Base-by-base conservation (phyloP, 768 basidiomycete genomes). In the Hortiboletus flavorubellus region DNA sequence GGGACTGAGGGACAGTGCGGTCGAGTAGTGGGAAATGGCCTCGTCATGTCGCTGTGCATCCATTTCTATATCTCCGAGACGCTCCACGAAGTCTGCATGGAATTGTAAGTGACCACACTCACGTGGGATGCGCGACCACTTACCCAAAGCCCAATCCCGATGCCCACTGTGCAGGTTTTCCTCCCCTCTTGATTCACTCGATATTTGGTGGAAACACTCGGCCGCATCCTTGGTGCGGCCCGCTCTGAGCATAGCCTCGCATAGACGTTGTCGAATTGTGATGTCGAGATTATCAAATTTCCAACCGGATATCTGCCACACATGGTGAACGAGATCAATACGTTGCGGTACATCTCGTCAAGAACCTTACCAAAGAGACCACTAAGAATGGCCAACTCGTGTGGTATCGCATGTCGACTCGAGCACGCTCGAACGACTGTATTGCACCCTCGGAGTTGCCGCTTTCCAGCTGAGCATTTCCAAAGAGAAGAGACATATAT, bases 301-400 rank as follows among this genome's bases (percentile, higher is more conserved):
- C 51, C 51, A 46, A 1, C 51, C 51, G 12, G 37, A 30, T 30
- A 46, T 53, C 51, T 53, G 11, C 4, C 21, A 26, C 26, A 21
- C 6, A 18, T 5, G 21, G 5, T 16, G 30, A 18, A 2, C 1
- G 6, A 18, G 37, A 10, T 45, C 30, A 3, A 38, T 18, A 33
- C 5, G 18, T 11, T 3, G 26, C 26, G 4, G 4, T 26, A 3
- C 26, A 26, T 26, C 26, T n/a, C 26, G 8, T 26, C 2, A 11
- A 34, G 10, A 43, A 39, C 15, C 30, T 35, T 51, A 59, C 57
- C 41, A 59, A 18, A 9, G 49, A 59, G 35, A 59, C 9, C n/a
- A 44, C 12, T 14, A 29, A 21, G 5, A 51, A 35, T 7, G 21
- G 33, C 14, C 1, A 29, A 11, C 16, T 29, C 12, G 4, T 26